Percentiles rank a stretch among this genome's conserved stretches.
Evolutionary conservation across 768 basidiomycete genomes (phyloP).

Genomic region (Serendipita indica): DNA sequence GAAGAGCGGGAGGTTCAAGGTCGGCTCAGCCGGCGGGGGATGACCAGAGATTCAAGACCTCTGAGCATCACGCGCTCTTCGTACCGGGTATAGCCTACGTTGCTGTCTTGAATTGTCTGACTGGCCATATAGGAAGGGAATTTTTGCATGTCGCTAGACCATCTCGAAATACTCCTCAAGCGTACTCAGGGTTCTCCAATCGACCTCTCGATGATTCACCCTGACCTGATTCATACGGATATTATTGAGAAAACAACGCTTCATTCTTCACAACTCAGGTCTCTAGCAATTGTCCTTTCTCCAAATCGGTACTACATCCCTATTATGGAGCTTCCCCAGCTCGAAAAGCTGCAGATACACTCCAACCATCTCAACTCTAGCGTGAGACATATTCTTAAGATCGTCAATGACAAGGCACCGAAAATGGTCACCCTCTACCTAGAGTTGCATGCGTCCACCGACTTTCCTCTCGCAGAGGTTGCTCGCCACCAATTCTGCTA

Average conservation of each 20-base stretch:
- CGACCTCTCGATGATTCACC: background rate
- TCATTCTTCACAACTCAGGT: background rate
- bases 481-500: slow-evolving; percentile 6
- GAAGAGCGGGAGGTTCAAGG: slow-evolving; percentile 1
- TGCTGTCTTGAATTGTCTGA: background rate
- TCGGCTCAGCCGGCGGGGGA: background rate
- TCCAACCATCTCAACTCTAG: background rate
- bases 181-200: background rate
- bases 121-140: background rate
- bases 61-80: background rate
- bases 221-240: background rate
- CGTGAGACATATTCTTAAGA: background rate
- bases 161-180: background rate
- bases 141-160: background rate
- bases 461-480: slow-evolving; percentile 1
- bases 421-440: background rate
- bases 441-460: background rate
- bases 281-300: slow-evolving; percentile 2
- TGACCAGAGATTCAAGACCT: background rate
- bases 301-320: background rate
- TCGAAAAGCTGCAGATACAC: slow-evolving; percentile 8
- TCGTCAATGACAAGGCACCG: background rate
- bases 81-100: too few species aligned
- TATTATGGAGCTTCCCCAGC: background rate
- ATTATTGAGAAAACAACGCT: background rate